Evolutionary conservation across 176 grass and related monocot species (phyloP).

Genomic region (Cenchrus americanus): DNA sequence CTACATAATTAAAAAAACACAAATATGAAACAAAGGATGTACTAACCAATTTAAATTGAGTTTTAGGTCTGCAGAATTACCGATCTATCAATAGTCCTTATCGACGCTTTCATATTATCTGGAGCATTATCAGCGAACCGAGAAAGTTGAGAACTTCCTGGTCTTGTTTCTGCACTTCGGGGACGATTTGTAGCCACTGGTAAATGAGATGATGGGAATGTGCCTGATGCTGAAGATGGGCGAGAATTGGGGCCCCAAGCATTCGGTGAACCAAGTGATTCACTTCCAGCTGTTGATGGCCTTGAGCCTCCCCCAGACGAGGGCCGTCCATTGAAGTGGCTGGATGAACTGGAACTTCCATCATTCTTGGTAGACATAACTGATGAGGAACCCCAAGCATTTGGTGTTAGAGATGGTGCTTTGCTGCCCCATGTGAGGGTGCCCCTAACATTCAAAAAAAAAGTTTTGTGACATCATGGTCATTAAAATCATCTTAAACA

Average conservation of each 20-base stretch:
- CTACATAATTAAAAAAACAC: constrained; percentile 53
- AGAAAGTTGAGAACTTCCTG: constrained; percentile 93
- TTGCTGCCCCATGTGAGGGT: constrained; percentile 93
- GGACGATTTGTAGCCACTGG: constrained; percentile 62
- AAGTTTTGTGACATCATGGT: constrained; percentile 23
- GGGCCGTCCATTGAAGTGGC: constrained; percentile 63
- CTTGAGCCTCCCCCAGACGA: constrained; percentile 85
- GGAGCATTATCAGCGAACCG: constrained; percentile 83
- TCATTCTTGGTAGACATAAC: constrained; percentile 83
- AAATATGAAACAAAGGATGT: constrained; percentile 25
- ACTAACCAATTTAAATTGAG: not conserved
- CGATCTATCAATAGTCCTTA: constrained; percentile 60
- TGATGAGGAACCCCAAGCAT: constrained; percentile 85
- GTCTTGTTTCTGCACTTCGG: constrained; percentile 95
- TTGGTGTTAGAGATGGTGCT: constrained; percentile 61
- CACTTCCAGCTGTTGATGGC: constrained; percentile 93
- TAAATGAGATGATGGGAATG: constrained; percentile 64
- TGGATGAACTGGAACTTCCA: constrained; percentile 60
- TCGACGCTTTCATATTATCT: constrained; percentile 51
- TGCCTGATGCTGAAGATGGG: constrained; percentile 83
- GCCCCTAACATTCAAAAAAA: constrained; percentile 63
- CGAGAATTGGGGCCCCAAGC: constrained; percentile 88
- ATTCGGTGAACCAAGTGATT: constrained; percentile 69
- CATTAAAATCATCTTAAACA: constrained; percentile 27
- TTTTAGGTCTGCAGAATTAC: constrained; percentile 35